phyloP scores from a whole-genome alignment of 345 rosid genomes.

The Lumnitzera racemosa region DNA sequence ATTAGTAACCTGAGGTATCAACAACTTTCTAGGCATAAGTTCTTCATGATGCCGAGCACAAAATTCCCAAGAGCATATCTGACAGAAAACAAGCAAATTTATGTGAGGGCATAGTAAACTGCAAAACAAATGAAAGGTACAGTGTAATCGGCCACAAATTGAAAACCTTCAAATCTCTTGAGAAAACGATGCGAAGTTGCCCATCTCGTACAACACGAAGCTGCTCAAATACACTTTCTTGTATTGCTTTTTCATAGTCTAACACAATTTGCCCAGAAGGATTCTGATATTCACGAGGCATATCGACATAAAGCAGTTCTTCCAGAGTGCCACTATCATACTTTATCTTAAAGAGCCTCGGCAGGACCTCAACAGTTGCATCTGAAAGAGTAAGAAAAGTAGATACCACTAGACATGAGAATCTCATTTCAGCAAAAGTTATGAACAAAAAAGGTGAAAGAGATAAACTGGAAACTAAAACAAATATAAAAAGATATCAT shows the following conservation, averaged over 20 bases:
- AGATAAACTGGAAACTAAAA: neutral
- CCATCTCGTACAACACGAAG: slow-evolving; percentile 42
- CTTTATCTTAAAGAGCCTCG: slow-evolving; percentile 33
- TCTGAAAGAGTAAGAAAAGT: slow-evolving; percentile 18
- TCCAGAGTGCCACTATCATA: slow-evolving; percentile 40
- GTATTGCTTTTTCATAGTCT: slow-evolving; percentile 44
- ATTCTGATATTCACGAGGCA: slow-evolving; percentile 25
- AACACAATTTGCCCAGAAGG: slow-evolving; percentile 29
- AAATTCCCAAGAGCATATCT: slow-evolving; percentile 59
- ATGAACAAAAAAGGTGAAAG: neutral
- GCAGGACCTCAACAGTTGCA: slow-evolving; percentile 37
- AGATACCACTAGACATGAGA: neutral
- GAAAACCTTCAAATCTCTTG: slow-evolving; percentile 35
- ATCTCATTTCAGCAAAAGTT: neutral
- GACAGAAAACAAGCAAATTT: slow-evolving; percentile 4
- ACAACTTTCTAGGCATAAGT: slow-evolving; percentile 44
- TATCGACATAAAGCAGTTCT: slow-evolving; percentile 32
- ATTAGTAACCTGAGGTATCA: slow-evolving; percentile 42
- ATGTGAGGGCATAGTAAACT: slow-evolving; percentile 2
- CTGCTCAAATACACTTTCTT: slow-evolving; percentile 37
- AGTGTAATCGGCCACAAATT: neutral
- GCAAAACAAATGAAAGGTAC: neutral
- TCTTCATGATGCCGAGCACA: slow-evolving; percentile 53
- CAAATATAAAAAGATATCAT: neutral
- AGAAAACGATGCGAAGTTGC: slow-evolving; percentile 30